These are phyloP conservation scores for Neofusicoccum kwambonambiense DNA, from an alignment of 2,329 filamentous ascomycete species.

Conservation along the genomic window DNA sequence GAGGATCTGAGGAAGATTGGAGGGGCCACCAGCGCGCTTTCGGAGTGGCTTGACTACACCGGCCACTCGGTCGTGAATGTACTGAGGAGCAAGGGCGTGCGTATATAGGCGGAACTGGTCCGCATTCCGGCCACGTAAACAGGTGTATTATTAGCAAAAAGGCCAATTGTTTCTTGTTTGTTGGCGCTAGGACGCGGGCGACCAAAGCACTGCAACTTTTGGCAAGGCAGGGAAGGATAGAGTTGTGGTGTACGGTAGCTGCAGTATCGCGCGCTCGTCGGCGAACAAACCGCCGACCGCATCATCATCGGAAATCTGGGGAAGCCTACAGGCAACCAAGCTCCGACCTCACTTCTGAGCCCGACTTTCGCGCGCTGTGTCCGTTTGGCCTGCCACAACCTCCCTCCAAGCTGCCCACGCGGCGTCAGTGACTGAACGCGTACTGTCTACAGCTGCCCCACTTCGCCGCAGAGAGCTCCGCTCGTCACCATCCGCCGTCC, in stretches of 20 bases:
- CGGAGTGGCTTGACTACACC: slow-evolving; percentile 81
- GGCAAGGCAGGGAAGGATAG: neutral
- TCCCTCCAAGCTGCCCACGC: neutral
- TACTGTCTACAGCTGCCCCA: neutral
- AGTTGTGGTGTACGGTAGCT: neutral
- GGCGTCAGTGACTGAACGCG: neutral
- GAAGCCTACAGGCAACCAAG: slow-evolving; percentile 14
- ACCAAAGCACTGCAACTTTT: neutral
- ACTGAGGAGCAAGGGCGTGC: slow-evolving; percentile 81
- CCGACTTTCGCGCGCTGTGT: neutral
- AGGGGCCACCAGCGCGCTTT: slow-evolving; percentile 60
- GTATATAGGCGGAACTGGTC: slow-evolving; percentile 56
- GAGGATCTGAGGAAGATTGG: slow-evolving; percentile 66
- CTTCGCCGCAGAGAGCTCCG: slow-evolving; percentile 16
- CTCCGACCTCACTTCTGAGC: neutral
- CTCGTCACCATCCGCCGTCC: neutral
- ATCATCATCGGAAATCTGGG: slow-evolving; percentile 18
- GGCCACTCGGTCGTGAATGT: slow-evolving; percentile 75
- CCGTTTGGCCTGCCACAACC: neutral
- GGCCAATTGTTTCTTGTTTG: neutral
- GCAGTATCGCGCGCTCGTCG: neutral
- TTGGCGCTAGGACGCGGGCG: neutral
- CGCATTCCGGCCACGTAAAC: neutral
- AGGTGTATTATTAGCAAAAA: neutral
- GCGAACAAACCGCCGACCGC: slow-evolving; percentile 14